Conservation (phyloP, 495 filamentous ascomycete species). For the Corynascus novoguineensis region DNA sequence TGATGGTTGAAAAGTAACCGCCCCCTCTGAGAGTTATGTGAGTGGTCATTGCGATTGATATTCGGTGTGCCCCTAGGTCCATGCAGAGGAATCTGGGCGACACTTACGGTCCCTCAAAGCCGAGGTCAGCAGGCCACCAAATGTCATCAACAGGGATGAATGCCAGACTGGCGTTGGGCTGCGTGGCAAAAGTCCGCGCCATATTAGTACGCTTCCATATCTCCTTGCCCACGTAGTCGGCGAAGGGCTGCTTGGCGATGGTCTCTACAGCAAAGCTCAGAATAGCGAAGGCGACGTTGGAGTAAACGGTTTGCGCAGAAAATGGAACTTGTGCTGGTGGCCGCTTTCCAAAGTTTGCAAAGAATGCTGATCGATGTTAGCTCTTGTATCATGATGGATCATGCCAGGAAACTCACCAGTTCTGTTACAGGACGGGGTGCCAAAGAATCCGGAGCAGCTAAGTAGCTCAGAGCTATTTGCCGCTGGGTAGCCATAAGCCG, state of each 20-base stretch:
- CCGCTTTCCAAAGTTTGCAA: conserved; percentile 31
- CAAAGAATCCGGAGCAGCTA: conserved; percentile 31
- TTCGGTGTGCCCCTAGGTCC: no score
- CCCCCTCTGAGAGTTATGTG: conserved; percentile 29
- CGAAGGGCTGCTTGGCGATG: conserved; percentile 31
- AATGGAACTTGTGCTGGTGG: conserved; percentile 35
- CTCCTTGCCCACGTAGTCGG: conserved; percentile 24
- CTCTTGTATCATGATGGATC: not conserved
- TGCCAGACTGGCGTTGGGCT: conserved; percentile 34
- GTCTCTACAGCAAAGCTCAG: conserved; percentile 36
- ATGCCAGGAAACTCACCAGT: conserved; percentile 4
- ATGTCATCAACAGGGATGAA: conserved; percentile 35
- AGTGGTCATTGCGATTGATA: conserved; percentile 2
- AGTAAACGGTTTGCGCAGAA: conserved; percentile 36
- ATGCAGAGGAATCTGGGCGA: not conserved
- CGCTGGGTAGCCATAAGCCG: conserved; percentile 28
- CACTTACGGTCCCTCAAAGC: conserved; percentile 44
- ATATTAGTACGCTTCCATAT: conserved; percentile 41
- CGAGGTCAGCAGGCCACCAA: conserved; percentile 40
- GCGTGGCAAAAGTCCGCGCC: conserved; percentile 32
- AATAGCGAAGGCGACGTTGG: conserved; percentile 37
- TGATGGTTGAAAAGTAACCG: conserved; percentile 49
- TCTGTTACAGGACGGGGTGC: conserved; percentile 25
- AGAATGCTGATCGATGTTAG: conserved; percentile 19
- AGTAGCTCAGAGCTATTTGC: conserved; percentile 25